Percentiles rank a stretch among this genome's conserved stretches.
Conservation (phyloP, 2,329 filamentous ascomycete species). For the Fusarium citri region DNA sequence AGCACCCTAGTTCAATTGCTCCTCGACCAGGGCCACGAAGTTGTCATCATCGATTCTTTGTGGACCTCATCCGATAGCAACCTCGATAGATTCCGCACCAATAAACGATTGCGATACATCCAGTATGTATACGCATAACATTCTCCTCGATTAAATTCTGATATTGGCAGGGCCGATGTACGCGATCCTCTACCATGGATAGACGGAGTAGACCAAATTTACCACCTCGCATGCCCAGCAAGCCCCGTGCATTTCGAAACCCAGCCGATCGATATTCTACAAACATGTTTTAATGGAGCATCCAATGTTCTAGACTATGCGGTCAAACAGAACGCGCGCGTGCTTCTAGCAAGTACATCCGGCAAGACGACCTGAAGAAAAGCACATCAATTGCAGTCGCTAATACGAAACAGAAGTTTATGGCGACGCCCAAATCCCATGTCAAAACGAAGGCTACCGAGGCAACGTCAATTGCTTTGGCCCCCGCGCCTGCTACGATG, state of each 20-base stretch:
- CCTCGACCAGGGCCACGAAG: constrained; percentile 23
- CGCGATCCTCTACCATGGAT: constrained; percentile 33
- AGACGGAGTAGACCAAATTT: constrained; percentile 31
- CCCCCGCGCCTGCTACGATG: constrained; percentile 56
- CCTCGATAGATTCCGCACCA: constrained; percentile 8
- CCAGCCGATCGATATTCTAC: constrained; percentile 34
- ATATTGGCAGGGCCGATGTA: constrained; percentile 20
- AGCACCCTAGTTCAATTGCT: constrained; percentile 32
- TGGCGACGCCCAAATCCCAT: constrained; percentile 21
- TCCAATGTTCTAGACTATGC: constrained; percentile 35
- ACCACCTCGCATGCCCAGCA: constrained; percentile 37
- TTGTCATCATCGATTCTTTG: constrained; percentile 34
- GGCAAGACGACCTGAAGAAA: not conserved
- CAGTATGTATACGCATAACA: not conserved
- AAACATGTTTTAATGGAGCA: constrained; percentile 37
- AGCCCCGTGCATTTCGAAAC: constrained; percentile 36
- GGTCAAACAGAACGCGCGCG: constrained; percentile 28
- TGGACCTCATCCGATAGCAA: constrained; percentile 35
- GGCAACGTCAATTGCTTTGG: constrained; percentile 57
- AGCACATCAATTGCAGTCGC: fast-evolving
- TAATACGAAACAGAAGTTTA: constrained; percentile 26
- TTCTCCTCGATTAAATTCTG: fast-evolving
- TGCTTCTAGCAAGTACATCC: constrained; percentile 35
- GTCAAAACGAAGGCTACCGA: constrained; percentile 48
- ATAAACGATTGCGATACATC: constrained; percentile 28